A percentile compares a stretch with the other conserved stretches of the same genome.
Evolutionary conservation across 2,329 filamentous ascomycete genomes (phyloP).

Genomic region (Boeremia lycopersici): DNA sequence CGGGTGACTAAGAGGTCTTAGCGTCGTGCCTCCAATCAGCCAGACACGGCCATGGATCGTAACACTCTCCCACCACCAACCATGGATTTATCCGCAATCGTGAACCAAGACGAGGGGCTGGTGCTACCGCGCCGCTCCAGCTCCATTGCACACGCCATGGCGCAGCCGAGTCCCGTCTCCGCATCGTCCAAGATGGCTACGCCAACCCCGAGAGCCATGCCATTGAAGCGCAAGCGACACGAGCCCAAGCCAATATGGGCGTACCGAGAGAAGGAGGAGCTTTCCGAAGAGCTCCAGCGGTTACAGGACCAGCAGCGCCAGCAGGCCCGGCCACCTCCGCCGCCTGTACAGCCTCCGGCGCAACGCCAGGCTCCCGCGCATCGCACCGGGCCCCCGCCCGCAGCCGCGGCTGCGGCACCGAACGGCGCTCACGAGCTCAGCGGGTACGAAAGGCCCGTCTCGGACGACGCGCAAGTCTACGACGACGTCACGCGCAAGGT

Average conservation of each 20-base stretch:
- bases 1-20: conserved; percentile 15
- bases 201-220: conserved; percentile 34
- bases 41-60: conserved; percentile 24
- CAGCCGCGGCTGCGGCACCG: conserved; percentile 16
- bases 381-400: conserved; percentile 27
- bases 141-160: conserved; percentile 35
- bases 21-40: conserved; percentile 17
- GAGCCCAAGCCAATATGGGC: conserved; percentile 48
- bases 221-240: conserved; percentile 43
- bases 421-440: conserved; percentile 21
- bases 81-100: conserved; percentile 46
- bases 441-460: conserved; percentile 65
- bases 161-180: conserved; percentile 36
- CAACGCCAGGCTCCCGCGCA: conserved; percentile 25
- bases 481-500: conserved; percentile 77
- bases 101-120: conserved; percentile 41
- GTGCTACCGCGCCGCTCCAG: conserved; percentile 41
- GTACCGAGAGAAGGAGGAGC: conserved; percentile 35
- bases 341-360: conserved; percentile 21
- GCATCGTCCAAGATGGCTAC: conserved; percentile 38
- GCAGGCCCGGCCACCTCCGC: conserved; percentile 29
- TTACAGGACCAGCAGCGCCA: conserved; percentile 28
- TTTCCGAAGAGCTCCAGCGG: conserved; percentile 32
- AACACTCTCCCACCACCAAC: conserved; percentile 35
- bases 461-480: conserved; percentile 67